These are phyloP conservation scores for Backusella australiensis DNA, from an alignment of 192 early-diverging fungal genomes.

Conservation along the genomic window DNA sequence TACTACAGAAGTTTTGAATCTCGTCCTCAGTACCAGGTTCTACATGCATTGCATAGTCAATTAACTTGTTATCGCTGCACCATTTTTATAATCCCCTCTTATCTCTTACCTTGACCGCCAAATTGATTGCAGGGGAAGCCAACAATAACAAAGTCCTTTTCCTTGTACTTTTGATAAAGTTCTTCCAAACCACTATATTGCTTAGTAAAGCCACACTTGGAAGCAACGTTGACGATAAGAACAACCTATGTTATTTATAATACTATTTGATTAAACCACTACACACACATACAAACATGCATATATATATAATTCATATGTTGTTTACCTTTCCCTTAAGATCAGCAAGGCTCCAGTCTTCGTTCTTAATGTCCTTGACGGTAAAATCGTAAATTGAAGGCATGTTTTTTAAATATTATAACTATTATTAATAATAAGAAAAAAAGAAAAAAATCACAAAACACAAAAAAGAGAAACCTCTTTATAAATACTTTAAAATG, in stretches of 20 bases:
- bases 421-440: background rate
- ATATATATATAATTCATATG: too few species aligned
- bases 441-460: background rate
- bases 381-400: conserved; percentile 30
- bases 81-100: background rate
- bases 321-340: conserved; percentile 30
- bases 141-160: conserved; percentile 72
- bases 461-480: background rate
- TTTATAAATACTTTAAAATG: background rate
- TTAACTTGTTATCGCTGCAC: background rate
- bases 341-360: conserved; percentile 26
- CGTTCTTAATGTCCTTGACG: conserved; percentile 22
- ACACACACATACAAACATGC: too few species aligned
- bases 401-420: conserved; percentile 12
- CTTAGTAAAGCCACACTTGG: conserved; percentile 84
- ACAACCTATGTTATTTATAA: conserved; percentile 9
- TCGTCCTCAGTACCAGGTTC: conserved; percentile 50
- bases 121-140: conserved; percentile 95
- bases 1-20: conserved; percentile 58
- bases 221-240: conserved; percentile 88
- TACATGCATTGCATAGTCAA: background rate
- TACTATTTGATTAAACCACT: background rate
- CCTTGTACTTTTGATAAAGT: conserved; percentile 62
- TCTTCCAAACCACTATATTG: conserved; percentile 74
- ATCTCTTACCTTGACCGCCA: conserved; percentile 49